Evolutionary conservation across 2,329 filamentous ascomycete genomes (phyloP).

Genomic region (Ophiostoma montium): DNA sequence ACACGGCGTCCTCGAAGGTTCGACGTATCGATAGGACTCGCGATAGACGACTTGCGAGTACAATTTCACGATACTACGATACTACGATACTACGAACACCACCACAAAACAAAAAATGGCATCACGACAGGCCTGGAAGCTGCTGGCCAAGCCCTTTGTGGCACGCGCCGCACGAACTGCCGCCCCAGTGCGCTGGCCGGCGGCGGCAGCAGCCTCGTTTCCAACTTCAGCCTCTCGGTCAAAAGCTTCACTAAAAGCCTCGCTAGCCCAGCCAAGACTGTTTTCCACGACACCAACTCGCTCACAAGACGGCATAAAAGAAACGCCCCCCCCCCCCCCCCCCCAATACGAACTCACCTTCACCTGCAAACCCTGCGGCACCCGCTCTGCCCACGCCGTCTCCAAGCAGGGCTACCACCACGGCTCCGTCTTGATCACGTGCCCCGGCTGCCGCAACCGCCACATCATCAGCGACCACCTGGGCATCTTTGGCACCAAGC

Average conservation of each 20-base stretch:
- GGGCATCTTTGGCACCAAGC: conserved; percentile 56
- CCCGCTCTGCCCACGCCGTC: conserved; percentile 69
- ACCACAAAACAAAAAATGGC: not conserved
- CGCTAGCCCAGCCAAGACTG: not conserved
- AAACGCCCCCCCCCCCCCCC: conserved; percentile 9
- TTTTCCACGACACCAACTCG: no score
- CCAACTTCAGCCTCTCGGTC: not conserved
- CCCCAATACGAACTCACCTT: conserved; percentile 81
- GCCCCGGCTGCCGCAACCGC: conserved; percentile 70
- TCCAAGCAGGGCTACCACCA: conserved; percentile 92
- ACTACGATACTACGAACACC: not conserved
- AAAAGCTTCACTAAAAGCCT: not conserved
- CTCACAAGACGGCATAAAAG: not conserved
- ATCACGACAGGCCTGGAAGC: not conserved
- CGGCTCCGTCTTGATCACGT: conserved; percentile 78
- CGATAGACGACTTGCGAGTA: not conserved
- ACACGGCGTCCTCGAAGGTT: not conserved
- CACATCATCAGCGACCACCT: conserved; percentile 91
- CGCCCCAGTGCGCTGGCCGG: no score
- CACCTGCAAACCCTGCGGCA: conserved; percentile 75
- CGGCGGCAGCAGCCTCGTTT: not conserved
- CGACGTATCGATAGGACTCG: conserved; percentile 1
- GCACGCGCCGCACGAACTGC: not conserved
- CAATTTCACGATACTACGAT: not conserved
- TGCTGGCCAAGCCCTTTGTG: not conserved